A percentile compares a stretch with the other conserved stretches of the same genome.
Conservation (phyloP, 106 monocot genomes). For the Gastrodia elata region DNA sequence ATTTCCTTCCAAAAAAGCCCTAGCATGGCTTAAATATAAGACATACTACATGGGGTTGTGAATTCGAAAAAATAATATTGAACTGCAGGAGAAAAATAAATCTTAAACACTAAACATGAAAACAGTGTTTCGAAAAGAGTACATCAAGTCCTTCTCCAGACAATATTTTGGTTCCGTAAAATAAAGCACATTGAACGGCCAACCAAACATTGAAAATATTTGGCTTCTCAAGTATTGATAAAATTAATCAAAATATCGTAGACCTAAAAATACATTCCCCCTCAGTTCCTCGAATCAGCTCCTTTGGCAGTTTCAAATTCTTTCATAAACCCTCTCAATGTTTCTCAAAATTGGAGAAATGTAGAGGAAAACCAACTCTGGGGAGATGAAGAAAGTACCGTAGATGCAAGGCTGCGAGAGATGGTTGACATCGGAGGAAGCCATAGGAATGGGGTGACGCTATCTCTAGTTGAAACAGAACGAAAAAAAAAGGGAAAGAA, state of each 20-base stretch:
- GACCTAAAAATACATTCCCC: not conserved
- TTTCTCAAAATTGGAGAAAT: not conserved
- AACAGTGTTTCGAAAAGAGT: not conserved
- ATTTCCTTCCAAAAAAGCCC: too few species aligned
- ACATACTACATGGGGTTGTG: not conserved
- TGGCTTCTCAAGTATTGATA: not conserved
- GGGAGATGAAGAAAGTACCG: conserved; percentile 14
- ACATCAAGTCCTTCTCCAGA: not conserved
- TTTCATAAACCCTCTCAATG: not conserved
- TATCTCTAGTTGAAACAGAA: not conserved
- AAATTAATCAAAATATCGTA: not conserved
- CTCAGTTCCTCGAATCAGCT: not conserved
- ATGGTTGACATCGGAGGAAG: conserved; percentile 18
- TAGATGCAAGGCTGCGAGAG: conserved; percentile 29
- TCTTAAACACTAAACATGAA: not conserved
- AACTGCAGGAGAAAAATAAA: too few species aligned
- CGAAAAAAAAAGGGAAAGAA: too few species aligned
- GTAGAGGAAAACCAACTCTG: not conserved
- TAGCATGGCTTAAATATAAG: too few species aligned
- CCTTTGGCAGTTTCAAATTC: not conserved
- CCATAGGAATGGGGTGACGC: conserved; percentile 13
- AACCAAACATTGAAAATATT: not conserved
- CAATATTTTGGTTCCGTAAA: not conserved
- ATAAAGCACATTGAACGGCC: not conserved
- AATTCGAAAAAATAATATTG: not conserved